Evolutionary conservation across 208 protist species (phyloP), one percentile per base, ranked within the genome.

Genomic region (Trypanosomatidae sp.): DNA sequence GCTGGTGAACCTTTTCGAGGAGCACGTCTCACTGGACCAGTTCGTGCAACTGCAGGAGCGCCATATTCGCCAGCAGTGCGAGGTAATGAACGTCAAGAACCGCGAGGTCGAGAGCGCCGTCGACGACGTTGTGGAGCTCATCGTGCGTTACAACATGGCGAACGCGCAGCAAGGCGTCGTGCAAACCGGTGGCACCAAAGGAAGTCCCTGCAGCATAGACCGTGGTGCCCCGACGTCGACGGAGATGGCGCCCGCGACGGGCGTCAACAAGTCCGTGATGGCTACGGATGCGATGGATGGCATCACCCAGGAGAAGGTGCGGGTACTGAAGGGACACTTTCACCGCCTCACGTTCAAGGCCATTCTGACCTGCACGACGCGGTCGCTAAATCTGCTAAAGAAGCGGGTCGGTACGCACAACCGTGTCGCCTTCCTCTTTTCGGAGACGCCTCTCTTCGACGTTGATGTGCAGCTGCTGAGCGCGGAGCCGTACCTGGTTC

Each of bases 391-490:
- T 79, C 69, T 97, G 25, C 77, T 99, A 28, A 98, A 98, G 84
- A 96, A 95, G 76, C 92, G 96, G 69, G 87, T 98, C 30, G 95
- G 94, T 56, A 96, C 95, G 36, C 87, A 91, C 69, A 94, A 95
- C 66, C 83, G 86, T n/a, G 89, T 94, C n/a, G 87, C 91, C 47
- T 98, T 98, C 62, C 84, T 98, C 55, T 97, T 95, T 81, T 86
- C 94, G 1, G 93, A 98, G 65, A 95, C 92, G 81, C 97, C 98
- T 12, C 95, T 99, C 77, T 99, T 99, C 78, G 93, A 99, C 64
- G 94, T 99, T 30, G 88, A 98, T 69, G 86, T 99, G 50, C 95
- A 98, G 84, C 91, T 99, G 5, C 83, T 93, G 46, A 93, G 87
- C 72, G 84, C 84, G n/a, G 87, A 98, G 70, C 98, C 97, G 12